Conservation (phyloP, 2,329 filamentous ascomycete species). For the Talaromyces sp. region DNA sequence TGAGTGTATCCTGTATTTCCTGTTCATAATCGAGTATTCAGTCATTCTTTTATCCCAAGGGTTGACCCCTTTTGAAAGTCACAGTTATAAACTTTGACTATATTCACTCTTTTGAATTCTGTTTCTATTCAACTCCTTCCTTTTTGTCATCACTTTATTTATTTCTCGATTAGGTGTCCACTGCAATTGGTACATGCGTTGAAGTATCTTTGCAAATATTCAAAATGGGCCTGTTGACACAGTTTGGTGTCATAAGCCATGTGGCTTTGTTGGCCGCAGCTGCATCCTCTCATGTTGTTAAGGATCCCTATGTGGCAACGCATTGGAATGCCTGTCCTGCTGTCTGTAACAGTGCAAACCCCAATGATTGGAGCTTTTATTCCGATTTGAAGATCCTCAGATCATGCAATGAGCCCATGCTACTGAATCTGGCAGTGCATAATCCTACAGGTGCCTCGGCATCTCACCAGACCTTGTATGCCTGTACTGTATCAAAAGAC, state of each 20-base stretch:
- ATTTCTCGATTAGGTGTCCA: too few relatives aligned
- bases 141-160: too few relatives aligned
- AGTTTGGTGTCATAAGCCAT: background rate
- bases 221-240: background rate
- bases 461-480: background rate
- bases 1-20: too few relatives aligned
- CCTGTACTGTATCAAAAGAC: background rate
- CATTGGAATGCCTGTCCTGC: slow-evolving; percentile 2
- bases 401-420: background rate
- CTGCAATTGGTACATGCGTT: too few relatives aligned
- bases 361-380: background rate
- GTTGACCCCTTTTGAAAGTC: too few relatives aligned
- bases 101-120: too few relatives aligned
- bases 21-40: too few relatives aligned
- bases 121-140: too few relatives aligned
- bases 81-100: too few relatives aligned
- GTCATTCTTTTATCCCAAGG: too few relatives aligned
- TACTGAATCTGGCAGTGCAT: background rate
- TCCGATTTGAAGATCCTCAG: background rate
- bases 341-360: background rate
- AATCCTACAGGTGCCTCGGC: background rate
- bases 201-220: background rate
- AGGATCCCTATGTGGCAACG: slow-evolving; percentile 2
- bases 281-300: slow-evolving; percentile 2
- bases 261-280: background rate